phyloP scores from a whole-genome alignment of 176 grass and related monocot genomes.

The Phragmites australis region DNA sequence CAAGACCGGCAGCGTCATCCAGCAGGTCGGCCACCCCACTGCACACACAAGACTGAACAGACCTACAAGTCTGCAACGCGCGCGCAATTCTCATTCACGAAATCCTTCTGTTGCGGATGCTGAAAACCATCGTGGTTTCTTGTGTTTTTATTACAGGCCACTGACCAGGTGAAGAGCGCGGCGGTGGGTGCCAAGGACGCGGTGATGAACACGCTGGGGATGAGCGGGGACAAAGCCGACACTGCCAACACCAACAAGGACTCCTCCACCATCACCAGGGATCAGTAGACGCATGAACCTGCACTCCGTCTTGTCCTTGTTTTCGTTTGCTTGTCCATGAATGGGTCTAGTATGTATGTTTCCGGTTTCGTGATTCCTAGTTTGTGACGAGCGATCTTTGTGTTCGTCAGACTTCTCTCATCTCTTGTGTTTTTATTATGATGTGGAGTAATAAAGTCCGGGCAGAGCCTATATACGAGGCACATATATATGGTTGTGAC shows the following conservation, averaged over 20 bases:
- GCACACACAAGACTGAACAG: no score
- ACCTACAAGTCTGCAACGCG: no score
- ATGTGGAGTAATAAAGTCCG: no score
- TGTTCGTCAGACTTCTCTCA: background rate
- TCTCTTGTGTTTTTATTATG: background rate
- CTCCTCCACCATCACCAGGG: conserved; percentile 36
- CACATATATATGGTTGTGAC: background rate
- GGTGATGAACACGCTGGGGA: conserved; percentile 61
- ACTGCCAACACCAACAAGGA: background rate
- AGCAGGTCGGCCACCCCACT: conserved; percentile 38
- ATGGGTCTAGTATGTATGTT: background rate
- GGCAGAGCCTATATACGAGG: no score
- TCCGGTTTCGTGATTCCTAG: background rate
- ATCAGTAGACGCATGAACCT: conserved; percentile 10
- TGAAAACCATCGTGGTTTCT: background rate
- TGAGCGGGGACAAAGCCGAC: conserved; percentile 31
- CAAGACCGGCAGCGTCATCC: conserved; percentile 51
- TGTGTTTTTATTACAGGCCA: conserved; percentile 18
- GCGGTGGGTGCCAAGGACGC: conserved; percentile 66
- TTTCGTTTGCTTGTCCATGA: background rate
- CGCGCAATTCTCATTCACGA: no score
- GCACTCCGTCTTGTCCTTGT: background rate
- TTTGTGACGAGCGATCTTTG: background rate
- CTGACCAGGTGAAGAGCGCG: conserved; percentile 56
- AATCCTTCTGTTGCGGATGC: no score